phyloP scores from a whole-genome alignment of 176 grass and related monocot genomes.

The Stipa capillata region DNA sequence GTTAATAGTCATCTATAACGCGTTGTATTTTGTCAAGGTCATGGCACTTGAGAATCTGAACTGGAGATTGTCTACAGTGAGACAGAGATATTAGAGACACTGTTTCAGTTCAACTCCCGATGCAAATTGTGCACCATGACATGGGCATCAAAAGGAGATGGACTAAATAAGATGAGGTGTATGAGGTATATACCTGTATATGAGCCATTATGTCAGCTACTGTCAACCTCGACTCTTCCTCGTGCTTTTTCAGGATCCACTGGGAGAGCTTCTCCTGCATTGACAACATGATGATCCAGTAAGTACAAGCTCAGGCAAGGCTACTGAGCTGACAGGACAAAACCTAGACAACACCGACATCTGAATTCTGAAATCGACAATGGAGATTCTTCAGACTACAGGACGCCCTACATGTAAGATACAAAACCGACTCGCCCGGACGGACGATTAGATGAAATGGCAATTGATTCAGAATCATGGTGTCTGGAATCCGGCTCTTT shows the following conservation, averaged over 20 bases:
- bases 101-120: not conserved
- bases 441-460: not conserved
- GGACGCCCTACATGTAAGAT: not conserved
- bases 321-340: not conserved
- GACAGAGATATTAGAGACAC: not conserved
- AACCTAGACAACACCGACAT: not conserved
- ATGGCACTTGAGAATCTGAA: not conserved
- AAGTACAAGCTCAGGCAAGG: not conserved
- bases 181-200: conserved; percentile 31
- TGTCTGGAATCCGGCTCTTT: not conserved
- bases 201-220: conserved; percentile 44
- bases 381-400: not conserved
- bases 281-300: not conserved
- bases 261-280: conserved; percentile 53
- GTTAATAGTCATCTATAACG: not conserved
- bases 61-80: not conserved
- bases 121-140: not conserved
- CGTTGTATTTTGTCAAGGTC: not conserved
- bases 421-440: not conserved
- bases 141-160: not conserved
- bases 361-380: not conserved
- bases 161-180: not conserved
- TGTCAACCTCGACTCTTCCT: conserved; percentile 30
- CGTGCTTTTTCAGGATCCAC: conserved; percentile 39
- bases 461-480: no score